Base-by-base conservation (phyloP, 2,329 filamentous ascomycete genomes). In the Neonectria neomacrospora region DNA sequence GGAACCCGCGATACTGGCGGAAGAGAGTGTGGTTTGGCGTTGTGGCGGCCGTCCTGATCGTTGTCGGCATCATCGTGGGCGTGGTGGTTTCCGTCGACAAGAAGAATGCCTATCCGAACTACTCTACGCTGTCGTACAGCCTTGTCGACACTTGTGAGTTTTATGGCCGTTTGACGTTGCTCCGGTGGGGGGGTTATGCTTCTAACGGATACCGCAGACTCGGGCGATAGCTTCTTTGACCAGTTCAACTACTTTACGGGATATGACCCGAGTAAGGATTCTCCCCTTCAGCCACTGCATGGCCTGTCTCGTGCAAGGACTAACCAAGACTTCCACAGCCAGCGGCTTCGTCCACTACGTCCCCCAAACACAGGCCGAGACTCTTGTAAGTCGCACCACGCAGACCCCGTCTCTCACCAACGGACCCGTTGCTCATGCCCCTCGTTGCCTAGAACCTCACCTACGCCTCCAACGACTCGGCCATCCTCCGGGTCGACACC, bases 391-490 rank as follows among this genome's bases (percentile, higher is more conserved):
- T 66, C 20, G 39, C 41, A 34, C n/a, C n/a, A n/a, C n/a, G n/a
- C n/a, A n/a, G n/a, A n/a, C n/a, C n/a, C n/a, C n/a, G n/a, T n/a
- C n/a, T n/a, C n/a, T n/a, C n/a, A 4, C 16, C 9, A 16, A 9
- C 5, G 5, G 26, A 20, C n/a, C 37, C 34, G 22, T 23, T 44
- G 41, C 26, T 44, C n/a, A n/a, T n/a, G n/a, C n/a, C n/a, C n/a
- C n/a, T n/a, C n/a, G n/a, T n/a, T 1, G 53, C 10, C 12, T 7
- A 86, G 83, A 91, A 91, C 76, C 81, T 91, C 32, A 91, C 90
- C 0, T 87, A 86, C 69, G 86, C 88, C 6, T 82, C 83, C 1
- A 70, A 79, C 1, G 76, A 78, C 41, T 81, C 85, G 0, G 88
- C 88, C 10, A 70, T 91, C 18, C 74, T 91, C 30, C 81, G 79